Conservation (phyloP, 805 yeast species). For the Candida nitratophila region DNA sequence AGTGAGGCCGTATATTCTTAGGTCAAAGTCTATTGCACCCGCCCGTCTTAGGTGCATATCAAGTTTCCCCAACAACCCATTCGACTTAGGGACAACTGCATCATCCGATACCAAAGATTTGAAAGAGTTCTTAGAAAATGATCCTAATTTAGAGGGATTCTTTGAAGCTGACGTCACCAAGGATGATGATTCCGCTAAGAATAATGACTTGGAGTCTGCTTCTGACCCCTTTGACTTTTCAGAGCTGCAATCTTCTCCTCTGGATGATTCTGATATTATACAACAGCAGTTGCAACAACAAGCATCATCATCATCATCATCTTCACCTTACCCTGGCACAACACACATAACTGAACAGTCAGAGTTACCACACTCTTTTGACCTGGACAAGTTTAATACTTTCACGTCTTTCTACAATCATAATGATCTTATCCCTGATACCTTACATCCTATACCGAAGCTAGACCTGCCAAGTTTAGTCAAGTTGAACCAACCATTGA, state of each 20-base stretch:
- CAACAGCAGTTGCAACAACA: background rate
- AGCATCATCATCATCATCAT: too few relatives aligned
- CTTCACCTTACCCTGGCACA: too few relatives aligned
- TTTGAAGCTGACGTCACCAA: slow-evolving; percentile 6
- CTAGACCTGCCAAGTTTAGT: background rate
- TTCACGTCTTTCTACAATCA: background rate
- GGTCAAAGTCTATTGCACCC: too few relatives aligned
- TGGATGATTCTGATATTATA: background rate
- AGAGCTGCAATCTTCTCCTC: slow-evolving; percentile 8
- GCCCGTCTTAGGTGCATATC: too few relatives aligned
- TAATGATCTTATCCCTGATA: background rate
- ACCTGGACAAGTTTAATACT: background rate
- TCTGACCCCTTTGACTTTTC: slow-evolving; percentile 19
- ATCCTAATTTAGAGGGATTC: slow-evolving; percentile 23
- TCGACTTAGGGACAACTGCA: background rate
- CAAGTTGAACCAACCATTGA: background rate
- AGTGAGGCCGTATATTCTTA: too few relatives aligned
- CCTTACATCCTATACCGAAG: background rate
- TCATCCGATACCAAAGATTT: background rate
- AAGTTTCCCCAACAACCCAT: background rate
- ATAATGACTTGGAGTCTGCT: background rate
- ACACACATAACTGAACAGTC: too few relatives aligned
- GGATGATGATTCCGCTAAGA: background rate
- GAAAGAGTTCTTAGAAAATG: slow-evolving; percentile 9
- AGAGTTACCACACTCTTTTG: background rate